These are phyloP conservation scores for Imleria badia DNA, from an alignment of 768 basidiomycete genomes.

Conservation along the genomic window DNA sequence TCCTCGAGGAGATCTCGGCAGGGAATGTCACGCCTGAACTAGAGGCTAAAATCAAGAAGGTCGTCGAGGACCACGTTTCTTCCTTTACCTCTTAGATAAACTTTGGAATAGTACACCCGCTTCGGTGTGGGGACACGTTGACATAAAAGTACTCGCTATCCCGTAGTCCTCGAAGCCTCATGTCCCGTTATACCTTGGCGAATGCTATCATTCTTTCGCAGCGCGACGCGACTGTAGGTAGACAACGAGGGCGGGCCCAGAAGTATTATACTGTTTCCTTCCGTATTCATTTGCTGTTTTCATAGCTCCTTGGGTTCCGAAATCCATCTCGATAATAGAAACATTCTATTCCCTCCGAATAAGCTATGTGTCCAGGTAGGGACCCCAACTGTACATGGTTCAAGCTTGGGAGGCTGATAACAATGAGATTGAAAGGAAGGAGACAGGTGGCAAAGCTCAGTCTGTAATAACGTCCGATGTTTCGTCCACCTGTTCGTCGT, in stretches of 20 bases:
- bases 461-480: constrained; percentile 8
- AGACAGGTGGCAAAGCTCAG: constrained; percentile 4
- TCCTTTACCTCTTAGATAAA: constrained; percentile 63
- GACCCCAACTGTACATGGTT: not conserved
- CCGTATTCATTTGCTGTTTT: too few relatives aligned
- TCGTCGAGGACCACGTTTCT: constrained; percentile 84
- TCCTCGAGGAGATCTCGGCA: constrained; percentile 82
- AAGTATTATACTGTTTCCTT: too few relatives aligned
- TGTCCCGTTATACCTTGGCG: constrained; percentile 25
- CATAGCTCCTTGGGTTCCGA: too few relatives aligned
- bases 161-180: constrained; percentile 11
- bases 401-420: not conserved
- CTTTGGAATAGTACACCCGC: constrained; percentile 12
- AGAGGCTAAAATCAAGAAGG: constrained; percentile 94
- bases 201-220: constrained; percentile 32
- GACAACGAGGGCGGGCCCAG: too few relatives aligned
- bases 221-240: constrained; percentile 4
- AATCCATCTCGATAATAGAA: not conserved
- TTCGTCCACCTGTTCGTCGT: constrained; percentile 32
- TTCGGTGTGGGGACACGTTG: constrained; percentile 16
- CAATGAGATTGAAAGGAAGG: not conserved
- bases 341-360: not conserved
- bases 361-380: not conserved
- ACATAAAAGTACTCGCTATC: constrained; percentile 20
- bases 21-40: constrained; percentile 88